These are phyloP conservation scores for Globisporangium cylindrosporum DNA, from an alignment of 352 stramenopile species.

Conservation along the genomic window DNA sequence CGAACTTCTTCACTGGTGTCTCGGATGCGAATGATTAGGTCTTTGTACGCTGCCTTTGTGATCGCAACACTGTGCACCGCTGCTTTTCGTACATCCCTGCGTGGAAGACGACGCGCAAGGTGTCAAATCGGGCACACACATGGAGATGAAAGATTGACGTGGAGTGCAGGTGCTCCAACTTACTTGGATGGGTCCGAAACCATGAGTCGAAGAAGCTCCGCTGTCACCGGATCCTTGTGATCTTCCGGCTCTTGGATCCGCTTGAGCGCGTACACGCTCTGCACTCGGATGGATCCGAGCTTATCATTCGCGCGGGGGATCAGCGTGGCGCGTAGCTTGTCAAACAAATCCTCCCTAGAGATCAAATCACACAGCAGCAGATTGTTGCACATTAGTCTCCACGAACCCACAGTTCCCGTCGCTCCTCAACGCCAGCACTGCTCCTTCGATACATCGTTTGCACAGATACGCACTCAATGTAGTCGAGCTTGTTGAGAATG, in stretches of 20 bases:
- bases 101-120: not conserved
- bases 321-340: conserved; percentile 37
- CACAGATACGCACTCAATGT: conserved; percentile 44
- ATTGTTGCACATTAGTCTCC: not conserved
- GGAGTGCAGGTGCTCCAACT: conserved; percentile 12
- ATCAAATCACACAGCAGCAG: not conserved
- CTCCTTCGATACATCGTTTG: not conserved
- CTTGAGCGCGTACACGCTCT: conserved; percentile 61
- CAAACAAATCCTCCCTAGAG: conserved; percentile 36
- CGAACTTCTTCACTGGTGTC: conserved; percentile 71
- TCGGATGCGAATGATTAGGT: conserved; percentile 74
- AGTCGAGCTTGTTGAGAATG: conserved; percentile 47
- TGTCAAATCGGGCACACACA: not conserved
- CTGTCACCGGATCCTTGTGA: conserved; percentile 38
- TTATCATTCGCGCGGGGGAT: conserved; percentile 64
- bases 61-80: conserved; percentile 52
- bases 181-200: conserved; percentile 74
- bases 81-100: conserved; percentile 66
- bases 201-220: conserved; percentile 54
- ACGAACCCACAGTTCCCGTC: not conserved
- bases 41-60: conserved; percentile 36
- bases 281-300: conserved; percentile 49
- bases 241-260: conserved; percentile 47
- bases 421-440: not conserved
- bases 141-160: not conserved